Evolutionary conservation across 2,329 filamentous ascomycete genomes (phyloP).

Genomic region (Sporothrix humicola): DNA sequence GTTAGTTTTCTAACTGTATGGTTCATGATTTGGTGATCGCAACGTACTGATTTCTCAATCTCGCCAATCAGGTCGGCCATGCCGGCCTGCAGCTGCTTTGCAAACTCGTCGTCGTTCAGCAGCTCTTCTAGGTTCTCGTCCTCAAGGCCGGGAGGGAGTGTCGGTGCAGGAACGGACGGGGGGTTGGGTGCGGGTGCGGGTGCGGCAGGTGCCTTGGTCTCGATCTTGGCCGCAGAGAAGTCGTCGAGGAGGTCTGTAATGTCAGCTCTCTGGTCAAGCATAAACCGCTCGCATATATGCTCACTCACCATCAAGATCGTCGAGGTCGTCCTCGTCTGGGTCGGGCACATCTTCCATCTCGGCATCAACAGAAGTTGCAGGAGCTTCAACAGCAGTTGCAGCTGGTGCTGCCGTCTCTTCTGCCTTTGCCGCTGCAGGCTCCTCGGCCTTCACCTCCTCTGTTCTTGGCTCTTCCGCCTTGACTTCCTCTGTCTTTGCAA

Average conservation of each 20-base stretch:
- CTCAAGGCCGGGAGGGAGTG: slow-evolving; percentile 37
- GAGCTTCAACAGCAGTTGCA: neutral
- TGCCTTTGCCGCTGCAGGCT: too few species aligned
- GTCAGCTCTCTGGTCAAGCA: neutral
- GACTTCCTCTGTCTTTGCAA: neutral
- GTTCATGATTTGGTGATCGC: too few species aligned
- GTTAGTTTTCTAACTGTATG: neutral
- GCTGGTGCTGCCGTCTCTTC: neutral
- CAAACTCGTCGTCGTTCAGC: slow-evolving; percentile 76
- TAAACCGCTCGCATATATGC: neutral
- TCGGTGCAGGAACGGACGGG: slow-evolving; percentile 36
- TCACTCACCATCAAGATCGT: slow-evolving; percentile 81
- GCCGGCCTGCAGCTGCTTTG: slow-evolving; percentile 83
- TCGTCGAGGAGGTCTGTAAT: slow-evolving; percentile 84
- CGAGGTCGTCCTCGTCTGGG: slow-evolving; percentile 88
- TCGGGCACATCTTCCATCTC: slow-evolving; percentile 71
- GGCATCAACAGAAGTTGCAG: slow-evolving; percentile 38
- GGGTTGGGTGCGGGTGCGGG: slow-evolving; percentile 40
- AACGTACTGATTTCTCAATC: slow-evolving; percentile 64
- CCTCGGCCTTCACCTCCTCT: neutral
- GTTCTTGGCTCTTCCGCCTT: neutral
- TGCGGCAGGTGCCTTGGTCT: slow-evolving; percentile 50
- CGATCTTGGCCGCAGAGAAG: slow-evolving; percentile 72
- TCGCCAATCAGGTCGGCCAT: slow-evolving; percentile 85
- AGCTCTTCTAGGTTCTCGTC: slow-evolving; percentile 48